Base-by-base conservation (phyloP, 495 filamentous ascomycete species). In the Hypoxylon trugodes region DNA sequence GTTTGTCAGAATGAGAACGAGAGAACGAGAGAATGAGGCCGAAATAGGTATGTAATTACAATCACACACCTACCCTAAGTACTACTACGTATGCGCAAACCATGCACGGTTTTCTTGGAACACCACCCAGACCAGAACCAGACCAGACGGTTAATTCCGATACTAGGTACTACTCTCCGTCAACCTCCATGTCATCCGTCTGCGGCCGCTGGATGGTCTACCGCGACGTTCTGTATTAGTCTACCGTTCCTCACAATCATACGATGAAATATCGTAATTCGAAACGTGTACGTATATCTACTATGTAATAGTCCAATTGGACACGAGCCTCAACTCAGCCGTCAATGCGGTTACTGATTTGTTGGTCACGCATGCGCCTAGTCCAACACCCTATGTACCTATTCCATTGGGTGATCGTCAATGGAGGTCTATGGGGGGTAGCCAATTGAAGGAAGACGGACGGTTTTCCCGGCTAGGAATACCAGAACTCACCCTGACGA, bases 191-290 rank as follows among this genome's bases (percentile, higher is more conserved):
- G 41, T 41, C 41, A 50, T 59, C 61, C 33, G 9, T 49, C 33
- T 42, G 15, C 19, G 15, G 52, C 50, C 64, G 59, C 58, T 62
- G 61, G 57, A 61, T 24, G 12, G 13, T 57, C 50, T 57, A 58
- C 51, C 40, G 41, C 48, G 16, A 60, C 35, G 10, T 28, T n/a
- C 45, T 47, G 12, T 62, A 50, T 61, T 52, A 48, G n/a, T 2
- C 12, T 58, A 43, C 52, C 41, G 32, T 58, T 42, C 46, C 37
- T 45, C 26, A 26, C 38, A 57, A 67, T 67, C 64, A 54, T 67
- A 67, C 64, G 64, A 67, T 62, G 52, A 45, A 50, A 49, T 62
- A 67, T 67, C 64, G 59, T 54, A 62, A 67, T 59, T 61, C 52
- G 24, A 66, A 52, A 58, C 19, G 30, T 54, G 37, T 54, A 32